Percentiles rank a stretch among this genome's conserved stretches.
Evolutionary conservation across 768 basidiomycete species (phyloP).

Genomic region (Tricholoma terreum): DNA sequence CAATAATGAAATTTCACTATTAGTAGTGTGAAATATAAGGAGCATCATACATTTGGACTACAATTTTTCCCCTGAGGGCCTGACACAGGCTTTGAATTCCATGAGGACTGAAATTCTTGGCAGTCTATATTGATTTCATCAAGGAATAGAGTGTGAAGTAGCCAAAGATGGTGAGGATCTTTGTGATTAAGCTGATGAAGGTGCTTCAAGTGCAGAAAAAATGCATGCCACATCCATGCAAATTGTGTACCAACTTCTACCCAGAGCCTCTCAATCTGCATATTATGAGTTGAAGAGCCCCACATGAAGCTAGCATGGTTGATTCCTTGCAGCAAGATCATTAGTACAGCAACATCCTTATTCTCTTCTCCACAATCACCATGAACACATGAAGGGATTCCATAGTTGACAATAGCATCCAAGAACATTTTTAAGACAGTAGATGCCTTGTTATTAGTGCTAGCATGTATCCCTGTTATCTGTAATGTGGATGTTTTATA

Average conservation of each 20-base stretch:
- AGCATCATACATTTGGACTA: neutral
- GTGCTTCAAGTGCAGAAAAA: slow-evolving; percentile 35
- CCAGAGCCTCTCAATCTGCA: slow-evolving; percentile 44
- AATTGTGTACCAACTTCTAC: slow-evolving; percentile 41
- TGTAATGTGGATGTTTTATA: slow-evolving; percentile 8
- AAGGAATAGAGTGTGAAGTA: slow-evolving; percentile 41
- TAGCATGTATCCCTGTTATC: slow-evolving; percentile 24
- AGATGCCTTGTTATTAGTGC: slow-evolving; percentile 24
- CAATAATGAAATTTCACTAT: neutral
- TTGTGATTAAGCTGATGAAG: slow-evolving; percentile 31
- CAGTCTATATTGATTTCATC: slow-evolving; percentile 35
- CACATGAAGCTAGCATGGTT: slow-evolving; percentile 32
- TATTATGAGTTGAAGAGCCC: slow-evolving; percentile 32
- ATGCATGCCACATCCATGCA: slow-evolving; percentile 37
- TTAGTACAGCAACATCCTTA: slow-evolving; percentile 26
- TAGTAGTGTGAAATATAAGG: neutral
- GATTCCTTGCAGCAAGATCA: slow-evolving; percentile 30
- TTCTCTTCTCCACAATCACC: slow-evolving; percentile 38
- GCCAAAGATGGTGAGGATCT: slow-evolving; percentile 38
- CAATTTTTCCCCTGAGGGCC: slow-evolving; percentile 4
- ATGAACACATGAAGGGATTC: slow-evolving; percentile 27
- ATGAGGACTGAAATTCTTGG: slow-evolving; percentile 26
- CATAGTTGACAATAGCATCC: slow-evolving; percentile 19
- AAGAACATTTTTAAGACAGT: slow-evolving; percentile 27
- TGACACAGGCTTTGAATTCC: slow-evolving; percentile 40